Percentiles rank a stretch among this genome's conserved stretches.
Conservation (phyloP, 768 basidiomycete species). For the Rhizopogon vesiculosus region DNA sequence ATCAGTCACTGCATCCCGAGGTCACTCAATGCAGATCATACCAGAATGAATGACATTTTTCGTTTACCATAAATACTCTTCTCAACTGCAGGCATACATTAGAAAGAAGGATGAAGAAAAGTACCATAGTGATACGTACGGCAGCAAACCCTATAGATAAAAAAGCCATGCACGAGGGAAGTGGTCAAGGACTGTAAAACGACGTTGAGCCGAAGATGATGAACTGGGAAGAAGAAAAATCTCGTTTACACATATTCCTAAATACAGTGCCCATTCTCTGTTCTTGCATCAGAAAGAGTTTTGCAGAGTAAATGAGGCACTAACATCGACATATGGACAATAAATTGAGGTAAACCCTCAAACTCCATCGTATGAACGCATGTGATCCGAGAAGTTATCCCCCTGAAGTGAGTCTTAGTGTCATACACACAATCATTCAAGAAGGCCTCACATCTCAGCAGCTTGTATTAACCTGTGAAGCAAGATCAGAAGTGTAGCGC, state of each 20-base stretch:
- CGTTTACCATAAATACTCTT: background rate
- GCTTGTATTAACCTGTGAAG: background rate
- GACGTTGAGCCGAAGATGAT: background rate
- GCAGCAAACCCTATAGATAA: background rate
- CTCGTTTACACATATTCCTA: background rate
- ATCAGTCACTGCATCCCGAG: background rate
- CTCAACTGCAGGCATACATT: background rate
- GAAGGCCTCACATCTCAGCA: background rate
- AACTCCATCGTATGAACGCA: background rate
- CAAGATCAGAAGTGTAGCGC: background rate
- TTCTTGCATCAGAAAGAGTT: background rate
- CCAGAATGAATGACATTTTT: background rate
- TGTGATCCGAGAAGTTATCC: background rate
- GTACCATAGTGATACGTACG: background rate
- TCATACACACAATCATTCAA: too few relatives aligned
- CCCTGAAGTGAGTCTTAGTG: background rate
- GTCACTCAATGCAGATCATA: background rate
- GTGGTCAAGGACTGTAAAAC: background rate
- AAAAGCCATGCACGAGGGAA: background rate
- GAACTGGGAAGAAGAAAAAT: background rate
- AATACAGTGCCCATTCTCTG: background rate
- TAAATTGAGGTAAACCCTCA: background rate
- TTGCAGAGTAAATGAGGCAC: background rate
- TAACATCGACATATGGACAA: background rate
- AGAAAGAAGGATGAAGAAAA: background rate